Evolutionary conservation across 768 basidiomycete species (phyloP).

Genomic region (Amyloporia xantha): DNA sequence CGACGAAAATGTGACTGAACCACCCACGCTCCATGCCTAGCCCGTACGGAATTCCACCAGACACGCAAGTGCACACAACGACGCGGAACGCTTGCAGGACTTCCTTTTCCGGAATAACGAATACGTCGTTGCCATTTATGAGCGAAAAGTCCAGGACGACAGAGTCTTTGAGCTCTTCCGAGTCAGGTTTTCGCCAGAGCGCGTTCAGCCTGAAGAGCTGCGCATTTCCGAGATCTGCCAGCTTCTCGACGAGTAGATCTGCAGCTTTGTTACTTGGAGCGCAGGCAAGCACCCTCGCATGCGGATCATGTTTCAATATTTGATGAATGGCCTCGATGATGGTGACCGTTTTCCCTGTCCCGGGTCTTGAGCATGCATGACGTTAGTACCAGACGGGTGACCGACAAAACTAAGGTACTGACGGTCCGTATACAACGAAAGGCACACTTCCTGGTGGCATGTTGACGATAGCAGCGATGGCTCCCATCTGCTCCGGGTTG

Average conservation of each 20-base stretch:
- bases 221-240: conserved; percentile 15
- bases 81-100: conserved; percentile 38
- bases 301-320: conserved; percentile 17
- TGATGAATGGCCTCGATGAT: conserved; percentile 31
- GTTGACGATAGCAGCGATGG: conserved; percentile 38
- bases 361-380: conserved; percentile 25
- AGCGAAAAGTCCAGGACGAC: conserved; percentile 33
- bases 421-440: conserved; percentile 57
- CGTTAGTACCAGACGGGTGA: not conserved
- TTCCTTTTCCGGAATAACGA: conserved; percentile 32
- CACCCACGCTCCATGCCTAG: conserved; percentile 47
- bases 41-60: conserved; percentile 40
- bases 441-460: conserved; percentile 40
- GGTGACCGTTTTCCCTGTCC: conserved; percentile 34
- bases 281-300: conserved; percentile 26
- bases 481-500: conserved; percentile 41
- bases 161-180: conserved; percentile 9
- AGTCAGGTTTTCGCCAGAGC: conserved; percentile 28
- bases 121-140: conserved; percentile 25
- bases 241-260: conserved; percentile 26
- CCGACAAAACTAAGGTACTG: conserved; percentile 18
- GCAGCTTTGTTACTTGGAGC: conserved; percentile 32
- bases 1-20: conserved; percentile 57
- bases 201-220: conserved; percentile 53
- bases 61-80: conserved; percentile 52